Conservation (phyloP, 495 filamentous ascomycete genomes). For the Penicillium subrubescens region DNA sequence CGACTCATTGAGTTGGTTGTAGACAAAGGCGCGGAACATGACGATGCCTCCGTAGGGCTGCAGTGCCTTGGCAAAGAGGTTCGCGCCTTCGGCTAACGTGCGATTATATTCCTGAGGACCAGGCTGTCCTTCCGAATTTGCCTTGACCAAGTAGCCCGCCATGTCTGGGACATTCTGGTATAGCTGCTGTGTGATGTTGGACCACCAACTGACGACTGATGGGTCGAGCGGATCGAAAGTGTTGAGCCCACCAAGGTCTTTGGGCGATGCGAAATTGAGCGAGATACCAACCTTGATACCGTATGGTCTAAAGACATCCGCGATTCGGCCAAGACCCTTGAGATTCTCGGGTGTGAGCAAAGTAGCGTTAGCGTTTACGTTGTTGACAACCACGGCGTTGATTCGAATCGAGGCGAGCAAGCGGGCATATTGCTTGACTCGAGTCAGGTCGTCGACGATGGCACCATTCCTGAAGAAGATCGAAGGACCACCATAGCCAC, state of each 20-base stretch:
- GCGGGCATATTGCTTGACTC: conserved; percentile 64
- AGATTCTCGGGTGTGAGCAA: conserved; percentile 59
- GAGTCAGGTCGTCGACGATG: conserved; percentile 58
- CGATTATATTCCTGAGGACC: conserved; percentile 70
- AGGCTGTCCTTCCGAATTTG: conserved; percentile 73
- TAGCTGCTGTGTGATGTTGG: conserved; percentile 56
- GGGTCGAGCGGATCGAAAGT: conserved; percentile 68
- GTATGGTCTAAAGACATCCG: conserved; percentile 66
- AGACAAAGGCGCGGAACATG: conserved; percentile 76
- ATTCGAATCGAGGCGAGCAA: conserved; percentile 67
- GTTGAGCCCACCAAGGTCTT: conserved; percentile 53
- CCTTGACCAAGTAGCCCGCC: conserved; percentile 71
- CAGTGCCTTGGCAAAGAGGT: conserved; percentile 65
- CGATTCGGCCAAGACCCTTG: conserved; percentile 61
- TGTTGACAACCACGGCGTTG: conserved; percentile 70
- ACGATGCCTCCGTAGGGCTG: conserved; percentile 66
- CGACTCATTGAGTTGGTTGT: conserved; percentile 59
- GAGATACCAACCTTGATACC: conserved; percentile 68
- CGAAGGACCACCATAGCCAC: conserved; percentile 68
- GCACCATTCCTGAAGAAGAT: conserved; percentile 65
- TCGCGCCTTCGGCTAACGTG: conserved; percentile 69
- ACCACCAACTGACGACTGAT: conserved; percentile 63
- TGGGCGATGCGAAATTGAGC: conserved; percentile 68
- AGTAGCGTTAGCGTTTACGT: conserved; percentile 68
- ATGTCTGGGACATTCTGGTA: conserved; percentile 66